Evolutionary conservation across 2,329 filamentous ascomycete species (phyloP), one percentile per base, ranked within the genome.

Genomic region (Truncatella angustata): DNA sequence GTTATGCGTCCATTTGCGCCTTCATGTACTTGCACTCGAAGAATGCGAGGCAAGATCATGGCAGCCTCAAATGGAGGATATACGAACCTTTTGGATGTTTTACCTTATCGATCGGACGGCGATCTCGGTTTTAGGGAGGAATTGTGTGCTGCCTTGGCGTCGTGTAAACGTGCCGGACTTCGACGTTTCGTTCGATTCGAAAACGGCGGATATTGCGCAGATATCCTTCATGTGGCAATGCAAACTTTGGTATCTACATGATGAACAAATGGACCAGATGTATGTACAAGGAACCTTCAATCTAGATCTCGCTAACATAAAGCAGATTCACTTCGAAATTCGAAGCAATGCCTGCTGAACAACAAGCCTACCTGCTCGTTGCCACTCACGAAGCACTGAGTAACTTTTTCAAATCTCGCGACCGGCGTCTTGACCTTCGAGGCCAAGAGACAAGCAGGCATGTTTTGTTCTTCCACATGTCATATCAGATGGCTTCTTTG

Each of bases 251-350:
- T 58, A 54, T 47, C 49, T 58, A 9, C 54, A 56, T 24, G 56
- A 58, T 18, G 52, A 54, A 28, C 49, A 55, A n/a, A 56, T 58
- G 56, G 56, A 58, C 5, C 56, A 56, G 24, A 53, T 58, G 56
- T 58, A 53, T 44, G 54, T 51, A 23, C 4, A 24, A 5, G 3
- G 5, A 3, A 4, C 3, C 14, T 14, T 23, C 5, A 4, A 20
- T 5, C 4, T 11, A 26, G 5, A 26, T 7, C 6, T n/a, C 28
- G 6, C 44, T 51, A 6, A 42, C 7, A 5, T 23, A 6, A n/a
- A 14, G 2, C 32, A 58, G 56, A 21, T 56, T 58, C 18, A 49
- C 54, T 2, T 52, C 49, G 6, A 49, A 52, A 4, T 58, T 58
- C 7, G 56, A 58, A 7, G 40, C 56, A 3, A 53, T 58, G 3